Evolutionary conservation across 208 protist genomes (phyloP).

Genomic region (Acanthamoeba culbertsoni): DNA sequence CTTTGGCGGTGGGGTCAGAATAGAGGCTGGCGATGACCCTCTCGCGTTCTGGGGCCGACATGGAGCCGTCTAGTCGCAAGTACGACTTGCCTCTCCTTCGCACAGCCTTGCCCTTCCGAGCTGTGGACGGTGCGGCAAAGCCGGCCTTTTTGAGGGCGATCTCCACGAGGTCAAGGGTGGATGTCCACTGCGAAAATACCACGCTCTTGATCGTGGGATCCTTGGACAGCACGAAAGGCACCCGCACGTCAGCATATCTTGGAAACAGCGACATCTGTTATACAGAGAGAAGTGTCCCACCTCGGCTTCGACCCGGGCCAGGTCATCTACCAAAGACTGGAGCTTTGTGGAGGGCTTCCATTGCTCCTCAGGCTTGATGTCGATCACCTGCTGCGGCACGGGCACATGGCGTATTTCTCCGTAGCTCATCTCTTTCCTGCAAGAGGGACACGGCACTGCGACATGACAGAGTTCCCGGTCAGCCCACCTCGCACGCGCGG

Average conservation of each 20-base stretch:
- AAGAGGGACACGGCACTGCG: neutral
- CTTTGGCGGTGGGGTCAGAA: conserved; percentile 32
- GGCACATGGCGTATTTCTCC: neutral
- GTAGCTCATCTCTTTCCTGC: neutral
- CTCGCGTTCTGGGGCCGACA: conserved; percentile 64
- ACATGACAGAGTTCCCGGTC: neutral
- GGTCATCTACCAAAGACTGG: neutral
- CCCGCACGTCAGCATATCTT: neutral
- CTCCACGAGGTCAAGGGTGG: conserved; percentile 72
- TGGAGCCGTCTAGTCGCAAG: conserved; percentile 73
- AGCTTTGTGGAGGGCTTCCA: neutral
- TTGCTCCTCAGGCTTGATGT: neutral
- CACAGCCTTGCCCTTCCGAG: neutral
- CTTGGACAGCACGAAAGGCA: neutral
- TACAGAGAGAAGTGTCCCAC: neutral
- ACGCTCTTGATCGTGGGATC: conserved; percentile 74
- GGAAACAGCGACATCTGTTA: no score
- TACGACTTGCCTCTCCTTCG: neutral
- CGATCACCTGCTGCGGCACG: neutral
- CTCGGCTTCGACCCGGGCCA: neutral
- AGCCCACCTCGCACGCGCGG: neutral
- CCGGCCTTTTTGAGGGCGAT: conserved; percentile 9
- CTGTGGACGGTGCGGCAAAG: neutral
- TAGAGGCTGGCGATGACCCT: conserved; percentile 67
- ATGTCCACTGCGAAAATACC: conserved; percentile 83